Evolutionary conservation across 352 stramenopile species (phyloP).

Genomic region (Globisporangium splendens): DNA sequence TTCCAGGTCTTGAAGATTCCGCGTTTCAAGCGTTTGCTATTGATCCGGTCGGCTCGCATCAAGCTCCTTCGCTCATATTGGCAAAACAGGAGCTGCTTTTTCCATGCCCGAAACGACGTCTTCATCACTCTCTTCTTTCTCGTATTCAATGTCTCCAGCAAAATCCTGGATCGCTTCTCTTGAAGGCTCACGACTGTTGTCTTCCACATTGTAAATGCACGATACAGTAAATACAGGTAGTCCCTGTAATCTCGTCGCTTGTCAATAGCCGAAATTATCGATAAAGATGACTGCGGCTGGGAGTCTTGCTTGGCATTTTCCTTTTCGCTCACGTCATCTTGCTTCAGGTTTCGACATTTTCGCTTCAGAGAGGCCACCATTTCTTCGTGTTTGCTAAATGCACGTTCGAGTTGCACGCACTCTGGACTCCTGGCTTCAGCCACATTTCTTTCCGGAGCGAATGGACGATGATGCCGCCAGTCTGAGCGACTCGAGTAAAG

Average conservation of each 20-base stretch:
- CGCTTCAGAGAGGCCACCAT: conserved; percentile 5
- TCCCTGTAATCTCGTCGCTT: conserved; percentile 9
- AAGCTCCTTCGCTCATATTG: neutral
- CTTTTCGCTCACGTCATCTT: neutral
- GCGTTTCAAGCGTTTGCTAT: neutral
- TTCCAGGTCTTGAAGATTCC: conserved; percentile 1
- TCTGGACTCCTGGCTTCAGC: too few relatives aligned
- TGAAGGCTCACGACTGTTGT: neutral
- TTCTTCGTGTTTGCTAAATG: neutral
- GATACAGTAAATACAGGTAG: conserved; percentile 13
- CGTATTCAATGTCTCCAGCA: neutral
- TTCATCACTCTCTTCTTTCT: neutral
- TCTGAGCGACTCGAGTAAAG: too few relatives aligned
- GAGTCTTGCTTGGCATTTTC: too few relatives aligned
- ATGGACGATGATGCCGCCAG: too few relatives aligned
- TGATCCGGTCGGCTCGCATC: neutral
- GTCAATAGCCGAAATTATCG: neutral
- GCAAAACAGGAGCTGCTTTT: neutral
- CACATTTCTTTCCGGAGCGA: too few relatives aligned
- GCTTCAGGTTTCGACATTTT: conserved; percentile 11
- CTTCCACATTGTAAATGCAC: conserved; percentile 11
- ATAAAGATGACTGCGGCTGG: too few relatives aligned
- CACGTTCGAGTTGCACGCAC: neutral
- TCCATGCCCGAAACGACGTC: conserved; percentile 7
- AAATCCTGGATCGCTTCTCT: neutral